phyloP scores from a whole-genome alignment of 1,284 basidiomycete genomes.

The Cutaneotrichosporon spelunceum region DNA sequence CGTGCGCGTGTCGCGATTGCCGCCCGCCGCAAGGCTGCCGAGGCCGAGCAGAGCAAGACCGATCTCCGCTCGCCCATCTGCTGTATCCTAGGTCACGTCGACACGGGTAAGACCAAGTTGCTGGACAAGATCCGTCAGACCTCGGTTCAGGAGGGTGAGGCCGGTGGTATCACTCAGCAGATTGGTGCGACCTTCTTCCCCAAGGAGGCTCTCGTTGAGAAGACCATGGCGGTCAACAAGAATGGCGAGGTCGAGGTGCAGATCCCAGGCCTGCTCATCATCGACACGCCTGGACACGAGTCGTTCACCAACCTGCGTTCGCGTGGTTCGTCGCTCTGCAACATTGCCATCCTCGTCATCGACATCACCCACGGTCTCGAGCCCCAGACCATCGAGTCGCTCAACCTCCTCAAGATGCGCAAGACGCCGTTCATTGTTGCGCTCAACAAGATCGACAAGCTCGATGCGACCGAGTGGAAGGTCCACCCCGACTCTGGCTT shows the following conservation, averaged over 20 bases:
- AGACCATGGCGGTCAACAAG: conserved; percentile 88
- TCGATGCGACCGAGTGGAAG: conserved; percentile 71
- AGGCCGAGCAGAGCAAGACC: conserved; percentile 84
- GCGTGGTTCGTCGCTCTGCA: conserved; percentile 95
- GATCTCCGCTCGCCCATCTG: conserved; percentile 95
- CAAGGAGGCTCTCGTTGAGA: conserved; percentile 87
- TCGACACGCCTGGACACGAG: conserved; percentile 99
- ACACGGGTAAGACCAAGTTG: conserved; percentile 98
- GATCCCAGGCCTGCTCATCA: conserved; percentile 91
- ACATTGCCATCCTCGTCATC: conserved; percentile 98
- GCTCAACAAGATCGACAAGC: conserved; percentile 69
- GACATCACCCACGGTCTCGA: conserved; percentile 99
- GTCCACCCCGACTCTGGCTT: conserved; percentile 87
- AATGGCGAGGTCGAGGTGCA: conserved; percentile 87
- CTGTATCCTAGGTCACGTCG: conserved; percentile 99
- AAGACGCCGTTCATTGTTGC: conserved; percentile 99
- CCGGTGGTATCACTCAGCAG: conserved; percentile 99
- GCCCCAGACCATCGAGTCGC: conserved; percentile 93
- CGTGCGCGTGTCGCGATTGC: conserved; percentile 76
- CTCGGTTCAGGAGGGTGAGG: conserved; percentile 99
- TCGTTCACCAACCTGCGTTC: conserved; percentile 97
- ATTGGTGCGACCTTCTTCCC: conserved; percentile 99
- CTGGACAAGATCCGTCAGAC: conserved; percentile 99
- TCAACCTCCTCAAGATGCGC: conserved; percentile 84
- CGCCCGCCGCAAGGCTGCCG: conserved; percentile 78